Base-by-base conservation (phyloP, 2,329 filamentous ascomycete species). In the Monosporascus ibericus region DNA sequence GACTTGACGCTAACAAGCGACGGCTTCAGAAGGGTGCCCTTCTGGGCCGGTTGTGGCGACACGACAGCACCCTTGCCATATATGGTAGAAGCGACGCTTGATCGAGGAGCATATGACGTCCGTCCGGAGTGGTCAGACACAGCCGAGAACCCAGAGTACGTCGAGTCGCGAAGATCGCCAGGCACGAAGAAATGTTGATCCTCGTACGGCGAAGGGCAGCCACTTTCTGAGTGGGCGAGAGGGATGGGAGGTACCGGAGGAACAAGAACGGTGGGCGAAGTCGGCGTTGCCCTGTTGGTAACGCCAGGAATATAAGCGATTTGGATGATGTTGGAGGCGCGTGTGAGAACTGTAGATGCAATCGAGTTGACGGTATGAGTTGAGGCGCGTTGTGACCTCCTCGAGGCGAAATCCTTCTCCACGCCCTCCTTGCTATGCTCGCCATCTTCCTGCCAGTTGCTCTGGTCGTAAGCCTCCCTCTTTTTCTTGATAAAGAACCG, bases 271-370 rank as follows among this genome's bases (percentile, higher is more conserved):
- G 84, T 85, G 3, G 90, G 89, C 1, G 90, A 92, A n/a, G 87
- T 86, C 5, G 89, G 88, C 7, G 86, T 85, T 14, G 92, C 91
- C 60, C 92, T 84, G 73, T 96, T 96, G 55, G 90, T 96, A 63
- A 97, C 92, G 55, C 94, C 94, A 15, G 94, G 94, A 60, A 99
- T 97, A 70, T 97, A 99, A 52, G 94, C 94, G 71, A 99, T 99
- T 73, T 97, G 94, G 64, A 99, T 99, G 68, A 99, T 92, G 75
- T 99, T 99, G 65, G 94, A 97, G 48, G 94, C 94, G 56, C 94
- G 86, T 18, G 94, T 97, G 55, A 96, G 81, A 54, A 97, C 91
- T 25, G 92, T 97, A 9, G 92, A 96, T 17, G 94, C 94, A 66
- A 99, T 90, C 14, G 92, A 97, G 64, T 87, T 82, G 51, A 92